Base-by-base conservation (phyloP, 129 eudicot genomes). In the Centrapalus pauciflorus region DNA sequence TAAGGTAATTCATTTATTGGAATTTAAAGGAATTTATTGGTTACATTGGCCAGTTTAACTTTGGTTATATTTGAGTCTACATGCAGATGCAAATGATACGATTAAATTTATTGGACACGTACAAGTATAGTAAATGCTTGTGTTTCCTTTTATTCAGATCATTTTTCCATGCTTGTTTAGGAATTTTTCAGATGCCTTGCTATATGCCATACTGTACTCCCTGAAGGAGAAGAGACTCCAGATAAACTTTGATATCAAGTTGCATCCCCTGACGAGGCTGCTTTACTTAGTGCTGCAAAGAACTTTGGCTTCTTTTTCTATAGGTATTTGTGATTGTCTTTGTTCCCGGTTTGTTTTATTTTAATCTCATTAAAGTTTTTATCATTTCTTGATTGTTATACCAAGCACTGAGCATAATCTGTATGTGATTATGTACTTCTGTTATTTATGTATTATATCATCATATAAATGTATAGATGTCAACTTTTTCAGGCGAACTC, bases 141-240 rank as follows among this genome's bases (percentile, higher is more conserved):
- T n/a, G n/a, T n/a, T n/a, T n/a, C n/a, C n/a, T n/a, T n/a, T n/a
- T n/a, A n/a, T n/a, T n/a, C n/a, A n/a, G n/a, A n/a, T n/a, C n/a
- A n/a, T n/a, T 69, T 33, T 57, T 64, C 19, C 62, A 38, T 67
- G 71, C 59, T 73, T 72, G 71, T 81, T 38, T 78, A 93, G 99
- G 99, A 93, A 77, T 89, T 93, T 80, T 93, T 93, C 76, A 93
- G 96, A 75, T 93, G 96, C 87, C 96, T 93, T 46, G 99, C 99
- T 23, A 93, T 93, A 70, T 93, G 99, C 69, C 99, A 93, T 55
- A 89, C 96, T 65, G 99, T 93, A 76, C 99, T 93, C 65, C 95
- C 99, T 60, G 99, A 93, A 85, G 99, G 99, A 69, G 96, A 93
- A 21, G 99, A 93, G 77, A 60, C 96, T 41, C 99, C 95, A 3